Percentiles rank a stretch among this genome's conserved stretches.
phyloP scores from a whole-genome alignment of 345 rosid species.

The Trapa incisa region DNA sequence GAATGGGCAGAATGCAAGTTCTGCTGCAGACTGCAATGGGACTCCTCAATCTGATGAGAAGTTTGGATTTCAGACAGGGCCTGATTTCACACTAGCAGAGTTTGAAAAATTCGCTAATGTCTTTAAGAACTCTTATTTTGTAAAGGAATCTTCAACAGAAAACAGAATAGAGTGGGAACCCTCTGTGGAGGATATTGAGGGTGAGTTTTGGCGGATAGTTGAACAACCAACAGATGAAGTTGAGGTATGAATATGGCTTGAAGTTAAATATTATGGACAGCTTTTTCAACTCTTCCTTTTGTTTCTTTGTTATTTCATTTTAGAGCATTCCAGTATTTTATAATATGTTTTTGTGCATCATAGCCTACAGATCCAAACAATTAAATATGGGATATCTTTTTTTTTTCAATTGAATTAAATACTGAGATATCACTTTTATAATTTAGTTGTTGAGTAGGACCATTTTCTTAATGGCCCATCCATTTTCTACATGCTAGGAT shows the following conservation, averaged over 20 bases:
- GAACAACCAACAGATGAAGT: slow-evolving; percentile 88
- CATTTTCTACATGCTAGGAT: not conserved
- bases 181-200: slow-evolving; percentile 71
- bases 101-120: slow-evolving; percentile 54
- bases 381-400: not conserved
- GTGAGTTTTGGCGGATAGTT: slow-evolving; percentile 93
- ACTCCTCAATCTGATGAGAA: slow-evolving; percentile 50
- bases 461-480: not conserved
- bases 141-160: slow-evolving; percentile 25
- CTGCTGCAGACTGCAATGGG: slow-evolving; percentile 37
- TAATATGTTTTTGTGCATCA: not conserved
- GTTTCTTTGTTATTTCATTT: not conserved
- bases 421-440: not conserved
- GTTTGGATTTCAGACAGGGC: slow-evolving; percentile 80
- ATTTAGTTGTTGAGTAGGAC: not conserved
- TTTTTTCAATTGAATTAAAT: not conserved
- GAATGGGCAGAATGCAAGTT: slow-evolving; percentile 31
- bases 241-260: slow-evolving; percentile 43
- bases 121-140: slow-evolving; percentile 63
- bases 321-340: not conserved
- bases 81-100: slow-evolving; percentile 70
- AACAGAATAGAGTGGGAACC: slow-evolving; percentile 36
- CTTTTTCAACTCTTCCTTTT: slow-evolving; percentile 1
- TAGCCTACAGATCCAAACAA: not conserved
- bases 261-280: not conserved